Evolutionary conservation across 2,329 filamentous ascomycete genomes (phyloP), one percentile per base, ranked within the genome.

Genomic region (Clonostachys byssicola): DNA sequence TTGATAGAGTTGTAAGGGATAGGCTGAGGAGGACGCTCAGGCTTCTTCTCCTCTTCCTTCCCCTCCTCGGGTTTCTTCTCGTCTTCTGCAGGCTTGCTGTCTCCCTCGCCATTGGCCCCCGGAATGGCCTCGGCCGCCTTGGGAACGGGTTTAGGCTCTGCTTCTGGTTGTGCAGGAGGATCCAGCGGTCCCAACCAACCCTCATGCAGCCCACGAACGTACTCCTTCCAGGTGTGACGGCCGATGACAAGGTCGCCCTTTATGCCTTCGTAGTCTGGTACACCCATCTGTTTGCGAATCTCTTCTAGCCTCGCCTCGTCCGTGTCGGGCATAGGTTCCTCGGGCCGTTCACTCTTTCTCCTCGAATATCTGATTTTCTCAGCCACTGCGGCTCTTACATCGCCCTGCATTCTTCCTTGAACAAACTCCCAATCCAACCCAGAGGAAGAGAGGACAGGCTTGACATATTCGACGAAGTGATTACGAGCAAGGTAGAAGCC

Each of bases 361-460:
- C 85, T 79, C 56, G 77, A 73, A 60, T 90, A 83, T 49, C 94
- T 80, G 64, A 96, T 89, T 63, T 83, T 86, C 71, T 96, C 90
- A 23, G 94, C 92, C 42, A 95, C 78, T 13, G 86, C 88, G 45
- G 89, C 91, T 51, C 94, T 77, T 41, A 99, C 82, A 61, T 99
- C 92, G n/a, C 94, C 94, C 71, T 96, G 88, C 62, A 86, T 85
- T 46, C 92, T 77, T 6, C 92, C 94, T 68, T 97, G 92, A 6
- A 97, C 81, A 48, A 96, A 95, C 59, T 96, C 92, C 84, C 95
- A 97, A 65, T 99, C 94, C 60, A 97, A 71, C 1, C 92, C 92
- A 2, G 89, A 92, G 3, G 90, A 87, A 5, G 94, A 88, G 38
- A 99, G 72, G 23, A 99, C 80, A 2, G 94, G 94, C 74, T 97